Evolutionary conservation across 169 alveolate genomes (phyloP).

Genomic region (Babesia bovis): DNA sequence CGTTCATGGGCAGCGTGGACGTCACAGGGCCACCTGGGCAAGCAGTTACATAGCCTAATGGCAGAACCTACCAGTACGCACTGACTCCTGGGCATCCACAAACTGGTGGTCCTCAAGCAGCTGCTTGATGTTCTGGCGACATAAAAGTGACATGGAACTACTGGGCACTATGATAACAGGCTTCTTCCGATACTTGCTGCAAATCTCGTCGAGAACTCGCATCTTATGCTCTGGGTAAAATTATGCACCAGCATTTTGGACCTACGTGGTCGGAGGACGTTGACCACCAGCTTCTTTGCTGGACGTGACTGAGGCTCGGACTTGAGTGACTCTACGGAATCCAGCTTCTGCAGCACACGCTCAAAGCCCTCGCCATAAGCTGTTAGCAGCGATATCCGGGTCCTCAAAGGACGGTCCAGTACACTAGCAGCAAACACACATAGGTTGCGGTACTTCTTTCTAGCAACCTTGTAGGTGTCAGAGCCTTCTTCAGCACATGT

Average conservation of each 20-base stretch:
- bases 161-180: conserved; percentile 72
- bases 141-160: conserved; percentile 48
- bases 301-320: not conserved
- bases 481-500: not conserved
- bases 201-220: conserved; percentile 73
- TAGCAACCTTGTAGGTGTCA: not conserved
- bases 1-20: conserved; percentile 59
- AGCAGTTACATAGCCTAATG: conserved; percentile 22
- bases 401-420: conserved; percentile 53
- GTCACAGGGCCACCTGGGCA: conserved; percentile 39
- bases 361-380: conserved; percentile 61
- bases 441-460: not conserved
- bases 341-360: conserved; percentile 51
- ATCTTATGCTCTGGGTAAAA: conserved; percentile 21
- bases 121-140: conserved; percentile 55
- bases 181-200: conserved; percentile 70
- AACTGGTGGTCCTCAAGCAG: conserved; percentile 61
- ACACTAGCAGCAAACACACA: conserved; percentile 36
- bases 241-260: not conserved
- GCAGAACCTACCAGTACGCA: conserved; percentile 19
- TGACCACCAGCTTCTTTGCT: not conserved
- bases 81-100: conserved; percentile 48
- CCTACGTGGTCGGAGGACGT: conserved; percentile 5
- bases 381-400: conserved; percentile 52
- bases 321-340: conserved; percentile 1